Percentiles rank a stretch among this genome's conserved stretches.
Conservation (phyloP, 108 stramenopile species). For the Cyclostephanos invisitatus region DNA sequence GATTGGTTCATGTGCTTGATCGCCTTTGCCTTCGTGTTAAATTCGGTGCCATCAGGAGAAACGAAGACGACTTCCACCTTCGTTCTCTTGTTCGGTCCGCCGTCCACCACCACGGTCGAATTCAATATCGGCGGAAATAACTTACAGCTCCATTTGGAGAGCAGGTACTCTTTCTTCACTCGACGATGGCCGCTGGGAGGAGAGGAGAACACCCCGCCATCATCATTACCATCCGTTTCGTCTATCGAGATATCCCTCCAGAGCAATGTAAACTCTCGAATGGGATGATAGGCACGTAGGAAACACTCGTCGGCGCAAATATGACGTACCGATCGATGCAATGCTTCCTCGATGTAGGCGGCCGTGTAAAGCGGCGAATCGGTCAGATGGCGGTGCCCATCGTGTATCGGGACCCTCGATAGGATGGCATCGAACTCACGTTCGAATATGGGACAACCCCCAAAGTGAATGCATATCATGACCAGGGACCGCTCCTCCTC, state of each 20-base stretch:
- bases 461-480: conserved; percentile 14
- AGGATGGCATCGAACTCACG: conserved; percentile 11
- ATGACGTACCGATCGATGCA: conserved; percentile 43
- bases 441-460: conserved; percentile 9
- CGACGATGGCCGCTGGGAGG: neutral
- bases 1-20: conserved; percentile 15
- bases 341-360: conserved; percentile 10
- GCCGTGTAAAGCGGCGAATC: neutral
- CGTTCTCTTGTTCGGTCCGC: neutral
- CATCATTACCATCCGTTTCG: conserved; percentile 1
- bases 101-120: neutral
- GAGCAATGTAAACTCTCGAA: conserved; percentile 43
- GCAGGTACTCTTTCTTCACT: conserved; percentile 16
- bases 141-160: conserved; percentile 43
- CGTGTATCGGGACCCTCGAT: too few relatives aligned
- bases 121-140: conserved; percentile 13
- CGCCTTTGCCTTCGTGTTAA: conserved; percentile 16
- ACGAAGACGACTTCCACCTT: conserved; percentile 16
- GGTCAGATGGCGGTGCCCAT: too few relatives aligned
- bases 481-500: neutral
- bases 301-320: conserved; percentile 44
- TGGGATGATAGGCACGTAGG: conserved; percentile 48
- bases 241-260: conserved; percentile 32
- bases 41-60: conserved; percentile 30
- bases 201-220: neutral